These are phyloP conservation scores for Linum lewisii DNA, from an alignment of 345 rosid species.

Conservation along the genomic window DNA sequence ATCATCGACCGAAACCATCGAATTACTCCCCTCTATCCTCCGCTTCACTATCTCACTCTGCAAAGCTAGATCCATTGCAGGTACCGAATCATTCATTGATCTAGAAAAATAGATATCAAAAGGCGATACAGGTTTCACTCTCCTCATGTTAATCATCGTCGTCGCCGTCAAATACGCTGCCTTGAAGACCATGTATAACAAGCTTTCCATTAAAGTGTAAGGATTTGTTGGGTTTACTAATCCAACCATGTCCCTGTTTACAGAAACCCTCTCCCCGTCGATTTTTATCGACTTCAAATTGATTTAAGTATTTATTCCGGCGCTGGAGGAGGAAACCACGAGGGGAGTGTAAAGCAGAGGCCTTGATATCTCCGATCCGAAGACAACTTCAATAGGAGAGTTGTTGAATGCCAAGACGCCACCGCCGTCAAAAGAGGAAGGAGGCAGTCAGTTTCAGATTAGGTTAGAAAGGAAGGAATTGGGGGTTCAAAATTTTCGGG, in stretches of 20 bases:
- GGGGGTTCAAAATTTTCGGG: too few species aligned
- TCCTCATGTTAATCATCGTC: constrained; percentile 25
- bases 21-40: constrained; percentile 47
- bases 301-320: constrained; percentile 33
- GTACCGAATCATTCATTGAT: constrained; percentile 20
- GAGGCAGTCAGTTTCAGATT: too few species aligned
- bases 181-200: constrained; percentile 33
- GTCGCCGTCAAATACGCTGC: constrained; percentile 42
- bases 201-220: constrained; percentile 53
- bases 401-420: constrained; percentile 30
- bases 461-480: too few species aligned
- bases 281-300: constrained; percentile 47
- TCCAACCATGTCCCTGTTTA: constrained; percentile 7
- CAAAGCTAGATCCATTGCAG: constrained; percentile 55
- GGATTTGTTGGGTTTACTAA: constrained; percentile 48
- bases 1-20: constrained; percentile 43
- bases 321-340: constrained; percentile 6
- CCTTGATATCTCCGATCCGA: constrained; percentile 27
- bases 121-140: constrained; percentile 39
- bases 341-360: constrained; percentile 55
- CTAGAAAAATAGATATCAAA: constrained; percentile 41
- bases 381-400: constrained; percentile 22
- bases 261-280: constrained; percentile 28
- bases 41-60: constrained; percentile 92
- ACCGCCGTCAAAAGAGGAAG: constrained; percentile 11